Evolutionary conservation across 2,329 filamentous ascomycete species (phyloP), one percentile per base, ranked within the genome.

Genomic region (Aspergillus clavatus): DNA sequence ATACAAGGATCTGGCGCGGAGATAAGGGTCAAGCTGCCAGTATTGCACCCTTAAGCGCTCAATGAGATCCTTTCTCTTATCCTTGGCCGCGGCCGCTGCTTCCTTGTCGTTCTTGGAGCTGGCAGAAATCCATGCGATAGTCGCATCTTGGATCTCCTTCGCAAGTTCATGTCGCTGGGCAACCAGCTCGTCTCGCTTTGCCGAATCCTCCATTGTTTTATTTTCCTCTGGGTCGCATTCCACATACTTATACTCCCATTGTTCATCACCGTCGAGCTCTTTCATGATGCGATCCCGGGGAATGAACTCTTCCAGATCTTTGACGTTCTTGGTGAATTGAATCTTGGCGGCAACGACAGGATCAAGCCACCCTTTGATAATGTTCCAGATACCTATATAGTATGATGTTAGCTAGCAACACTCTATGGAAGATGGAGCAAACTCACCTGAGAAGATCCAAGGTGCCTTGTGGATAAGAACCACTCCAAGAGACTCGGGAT

Each of bases 381-480:
- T 87, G 65, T 82, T 89, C 93, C 91, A 97, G 53, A 97, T 87
- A n/a, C 87, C 86, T 87, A 47, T 12, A 11, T 21, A 14, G 14
- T n/a, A 8, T 12, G 3, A 16, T 21, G 6, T 38, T 3, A 8
- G n/a, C 7, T 7, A 10, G 1, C 22, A 23, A 10, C 16, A 7
- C 11, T 37, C 18, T 22, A 2, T 28, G 5, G n/a, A 28, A 12
- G 38, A 12, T 18, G 22, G 29, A 33, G 18, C 16, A 24, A 14
- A 68, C 75, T 44, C 68, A 84, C 87, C 85, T 74, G 95, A 90
- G 72, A 98, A 98, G 37, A 98, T 74, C 93, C 93, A 98, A 3
- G 93, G 93, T 0, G 93, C 84, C 67, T 95, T 95, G 75, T 98
- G 93, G 28, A 98, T 88, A 37, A 97, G 79, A 2, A 97, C 88